Conservation (phyloP, 768 basidiomycete genomes). For the Suillus paluster region DNA sequence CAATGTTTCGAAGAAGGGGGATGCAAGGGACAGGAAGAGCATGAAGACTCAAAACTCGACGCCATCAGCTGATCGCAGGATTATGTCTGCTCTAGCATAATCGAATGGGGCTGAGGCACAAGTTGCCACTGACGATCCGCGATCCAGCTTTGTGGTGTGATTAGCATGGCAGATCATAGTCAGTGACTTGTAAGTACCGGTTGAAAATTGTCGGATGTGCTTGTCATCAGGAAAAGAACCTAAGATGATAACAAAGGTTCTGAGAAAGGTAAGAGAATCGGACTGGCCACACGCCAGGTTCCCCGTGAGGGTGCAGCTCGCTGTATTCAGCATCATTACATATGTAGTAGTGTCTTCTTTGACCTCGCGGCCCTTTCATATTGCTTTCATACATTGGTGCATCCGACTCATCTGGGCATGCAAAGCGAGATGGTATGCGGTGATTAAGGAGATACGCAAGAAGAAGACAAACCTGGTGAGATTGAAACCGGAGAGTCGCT, state of each 20-base stretch:
- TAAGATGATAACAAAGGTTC: not conserved
- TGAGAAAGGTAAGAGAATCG: too few relatives aligned
- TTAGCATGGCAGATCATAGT: not conserved
- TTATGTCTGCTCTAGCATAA: constrained; percentile 16
- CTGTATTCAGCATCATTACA: not conserved
- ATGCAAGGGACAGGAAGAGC: constrained; percentile 31
- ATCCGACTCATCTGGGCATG: not conserved
- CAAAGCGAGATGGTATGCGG: too few relatives aligned
- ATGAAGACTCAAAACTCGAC: constrained; percentile 33
- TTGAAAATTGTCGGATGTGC: not conserved
- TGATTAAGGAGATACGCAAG: not conserved
- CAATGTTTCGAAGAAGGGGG: constrained; percentile 35
- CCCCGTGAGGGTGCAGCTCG: not conserved
- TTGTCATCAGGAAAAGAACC: not conserved
- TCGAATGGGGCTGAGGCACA: constrained; percentile 10
- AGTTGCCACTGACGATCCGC: not conserved
- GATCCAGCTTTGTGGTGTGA: not conserved
- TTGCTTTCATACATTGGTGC: too few relatives aligned
- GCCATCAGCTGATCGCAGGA: constrained; percentile 23
- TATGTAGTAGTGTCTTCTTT: too few relatives aligned
- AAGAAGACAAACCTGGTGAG: not conserved
- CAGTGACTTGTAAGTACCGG: not conserved
- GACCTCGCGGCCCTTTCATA: not conserved
- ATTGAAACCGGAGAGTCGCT: not conserved
- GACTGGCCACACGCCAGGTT: too few relatives aligned